A percentile compares a stretch with the other conserved stretches of the same genome.
Conservation (phyloP, 305 asterid genomes). For the Solanum hybrid region DNA sequence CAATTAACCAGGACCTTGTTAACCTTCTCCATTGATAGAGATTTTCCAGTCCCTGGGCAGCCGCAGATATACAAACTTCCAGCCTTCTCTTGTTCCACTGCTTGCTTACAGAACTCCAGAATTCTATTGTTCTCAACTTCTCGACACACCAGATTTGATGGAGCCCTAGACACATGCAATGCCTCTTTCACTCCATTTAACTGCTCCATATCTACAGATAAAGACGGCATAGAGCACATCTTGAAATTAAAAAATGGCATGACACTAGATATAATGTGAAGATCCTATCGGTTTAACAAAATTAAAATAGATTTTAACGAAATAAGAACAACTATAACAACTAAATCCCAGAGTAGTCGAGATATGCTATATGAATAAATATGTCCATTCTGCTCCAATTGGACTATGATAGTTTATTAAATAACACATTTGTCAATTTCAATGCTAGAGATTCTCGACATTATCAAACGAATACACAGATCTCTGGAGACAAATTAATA, state of each 20-base stretch:
- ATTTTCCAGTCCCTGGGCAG: constrained; percentile 98
- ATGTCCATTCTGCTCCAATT: not conserved
- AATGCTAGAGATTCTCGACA: not conserved
- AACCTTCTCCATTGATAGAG: constrained; percentile 69
- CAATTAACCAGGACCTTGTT: constrained; percentile 46
- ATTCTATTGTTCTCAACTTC: constrained; percentile 62
- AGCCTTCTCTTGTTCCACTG: constrained; percentile 57
- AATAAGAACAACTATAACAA: not conserved
- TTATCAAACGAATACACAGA: not conserved
- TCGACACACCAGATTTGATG: constrained; percentile 49
- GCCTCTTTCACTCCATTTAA: constrained; percentile 69
- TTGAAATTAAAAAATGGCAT: not conserved
- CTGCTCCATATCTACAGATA: constrained; percentile 47
- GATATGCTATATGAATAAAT: not conserved
- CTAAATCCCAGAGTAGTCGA: not conserved
- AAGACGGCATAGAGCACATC: not conserved
- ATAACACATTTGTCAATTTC: not conserved
- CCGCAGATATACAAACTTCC: constrained; percentile 88
- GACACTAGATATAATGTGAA: not conserved
- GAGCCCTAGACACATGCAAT: constrained; percentile 72
- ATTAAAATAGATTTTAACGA: not conserved
- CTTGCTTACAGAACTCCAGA: constrained; percentile 67
- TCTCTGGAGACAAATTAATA: not conserved
- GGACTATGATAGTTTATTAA: not conserved
- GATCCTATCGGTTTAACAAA: not conserved